phyloP scores from a whole-genome alignment of 805 yeast genomes.

The Cyberlindnera mrakii region DNA sequence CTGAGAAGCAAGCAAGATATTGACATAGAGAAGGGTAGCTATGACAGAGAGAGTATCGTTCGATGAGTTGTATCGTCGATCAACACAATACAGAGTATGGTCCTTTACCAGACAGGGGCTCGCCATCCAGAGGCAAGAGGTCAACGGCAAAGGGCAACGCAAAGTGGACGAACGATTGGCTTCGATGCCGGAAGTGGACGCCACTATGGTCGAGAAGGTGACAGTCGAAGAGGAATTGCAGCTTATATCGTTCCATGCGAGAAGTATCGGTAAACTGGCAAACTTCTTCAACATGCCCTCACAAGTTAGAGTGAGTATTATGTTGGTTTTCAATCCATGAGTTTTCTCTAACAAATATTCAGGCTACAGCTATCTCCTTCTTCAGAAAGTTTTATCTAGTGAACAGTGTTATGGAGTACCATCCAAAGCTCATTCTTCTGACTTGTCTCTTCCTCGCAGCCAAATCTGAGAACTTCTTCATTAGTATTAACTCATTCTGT shows the following conservation, averaged over 20 bases:
- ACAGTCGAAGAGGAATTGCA: constrained; percentile 64
- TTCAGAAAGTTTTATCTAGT: constrained; percentile 74
- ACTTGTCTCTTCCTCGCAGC: constrained; percentile 88
- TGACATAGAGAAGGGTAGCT: neutral
- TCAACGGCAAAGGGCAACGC: constrained; percentile 50
- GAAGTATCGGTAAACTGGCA: constrained; percentile 62
- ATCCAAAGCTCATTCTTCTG: constrained; percentile 76
- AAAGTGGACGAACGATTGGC: constrained; percentile 29
- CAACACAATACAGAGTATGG: constrained; percentile 83
- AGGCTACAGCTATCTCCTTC: constrained; percentile 77
- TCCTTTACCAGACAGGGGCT: constrained; percentile 64
- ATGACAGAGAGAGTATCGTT: constrained; percentile 42
- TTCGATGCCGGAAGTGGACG: constrained; percentile 24
- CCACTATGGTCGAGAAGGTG: constrained; percentile 33
- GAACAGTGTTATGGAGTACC: constrained; percentile 80
- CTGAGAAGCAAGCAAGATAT: neutral
- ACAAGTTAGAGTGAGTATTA: constrained; percentile 51
- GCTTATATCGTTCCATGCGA: constrained; percentile 65
- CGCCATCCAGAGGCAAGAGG: constrained; percentile 37
- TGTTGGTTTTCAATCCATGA: neutral
- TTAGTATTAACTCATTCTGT: constrained; percentile 76
- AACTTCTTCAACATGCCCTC: constrained; percentile 76
- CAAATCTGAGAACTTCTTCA: constrained; percentile 86
- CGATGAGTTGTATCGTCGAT: constrained; percentile 84
- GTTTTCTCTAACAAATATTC: neutral